A percentile compares a stretch with the other conserved stretches of the same genome.
phyloP scores from a whole-genome alignment of 495 filamentous ascomycete genomes.

The Tuber microsphaerosporum region DNA sequence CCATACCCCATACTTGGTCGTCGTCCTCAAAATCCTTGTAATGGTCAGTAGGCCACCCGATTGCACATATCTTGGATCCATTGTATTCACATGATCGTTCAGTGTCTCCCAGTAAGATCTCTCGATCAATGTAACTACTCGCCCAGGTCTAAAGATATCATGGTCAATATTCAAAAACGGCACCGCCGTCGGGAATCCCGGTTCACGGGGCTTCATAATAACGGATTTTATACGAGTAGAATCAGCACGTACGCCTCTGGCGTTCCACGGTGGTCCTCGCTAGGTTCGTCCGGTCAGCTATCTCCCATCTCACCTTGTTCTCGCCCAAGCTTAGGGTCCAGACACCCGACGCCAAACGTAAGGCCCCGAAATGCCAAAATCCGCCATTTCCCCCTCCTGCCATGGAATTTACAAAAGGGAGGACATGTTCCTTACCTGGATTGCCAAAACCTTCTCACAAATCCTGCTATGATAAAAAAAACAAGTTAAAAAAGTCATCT shows the following conservation, averaged over 20 bases:
- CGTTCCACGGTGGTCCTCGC: conserved; percentile 92
- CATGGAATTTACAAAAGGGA: not conserved
- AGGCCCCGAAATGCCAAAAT: not conserved
- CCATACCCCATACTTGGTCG: conserved; percentile 77
- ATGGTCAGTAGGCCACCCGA: conserved; percentile 18
- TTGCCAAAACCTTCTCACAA: conserved; percentile 98
- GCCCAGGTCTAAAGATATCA: conserved; percentile 53
- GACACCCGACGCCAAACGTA: not conserved
- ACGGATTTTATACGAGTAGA: not conserved
- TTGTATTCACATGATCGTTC: conserved; percentile 52
- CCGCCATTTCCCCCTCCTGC: not conserved
- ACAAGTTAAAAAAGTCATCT: conserved; percentile 4
- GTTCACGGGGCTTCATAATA: not conserved
- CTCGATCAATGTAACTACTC: conserved; percentile 89
- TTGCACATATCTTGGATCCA: conserved; percentile 7
- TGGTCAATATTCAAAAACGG: not conserved
- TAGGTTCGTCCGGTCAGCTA: conserved; percentile 40
- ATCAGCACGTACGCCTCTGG: conserved; percentile 51
- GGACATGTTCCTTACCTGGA: conserved; percentile 45
- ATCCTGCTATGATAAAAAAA: conserved; percentile 50
- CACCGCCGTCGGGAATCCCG: not conserved
- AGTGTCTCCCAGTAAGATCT: conserved; percentile 71
- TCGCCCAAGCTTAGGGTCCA: not conserved
- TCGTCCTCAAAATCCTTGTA: conserved; percentile 46
- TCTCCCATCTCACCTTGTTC: conserved; percentile 8